These are phyloP conservation scores for Boletus sensibilis DNA, from an alignment of 768 basidiomycete genomes.

Conservation along the genomic window DNA sequence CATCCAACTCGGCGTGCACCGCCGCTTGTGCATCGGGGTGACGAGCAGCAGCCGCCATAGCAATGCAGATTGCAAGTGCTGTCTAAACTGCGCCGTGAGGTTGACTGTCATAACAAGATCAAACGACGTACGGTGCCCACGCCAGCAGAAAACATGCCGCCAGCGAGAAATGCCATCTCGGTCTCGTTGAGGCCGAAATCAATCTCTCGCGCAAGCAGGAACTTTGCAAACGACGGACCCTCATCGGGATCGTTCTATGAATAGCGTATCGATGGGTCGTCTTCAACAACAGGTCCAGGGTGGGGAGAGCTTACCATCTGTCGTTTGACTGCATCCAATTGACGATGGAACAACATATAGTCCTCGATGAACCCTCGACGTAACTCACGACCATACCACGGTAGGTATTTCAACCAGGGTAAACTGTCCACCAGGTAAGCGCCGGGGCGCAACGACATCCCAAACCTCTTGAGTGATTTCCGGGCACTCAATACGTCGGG, in stretches of 20 bases:
- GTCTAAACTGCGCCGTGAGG: constrained; percentile 28
- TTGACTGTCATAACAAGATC: not conserved
- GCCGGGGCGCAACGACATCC: constrained; percentile 26
- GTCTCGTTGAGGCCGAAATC: constrained; percentile 49
- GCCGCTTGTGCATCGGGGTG: constrained; percentile 47
- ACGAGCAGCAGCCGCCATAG: constrained; percentile 47
- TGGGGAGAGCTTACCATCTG: constrained; percentile 35
- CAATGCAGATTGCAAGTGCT: constrained; percentile 47
- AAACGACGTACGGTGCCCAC: constrained; percentile 42
- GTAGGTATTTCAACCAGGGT: constrained; percentile 44
- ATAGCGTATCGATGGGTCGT: not conserved
- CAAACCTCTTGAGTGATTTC: constrained; percentile 21
- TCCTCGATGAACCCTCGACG: constrained; percentile 51
- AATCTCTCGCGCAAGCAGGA: constrained; percentile 47
- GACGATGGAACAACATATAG: constrained; percentile 44
- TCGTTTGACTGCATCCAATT: constrained; percentile 42
- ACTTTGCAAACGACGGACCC: constrained; percentile 50
- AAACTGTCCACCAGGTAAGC: constrained; percentile 35
- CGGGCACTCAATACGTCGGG: constrained; percentile 21
- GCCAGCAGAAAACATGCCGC: constrained; percentile 57
- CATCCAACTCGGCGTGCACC: constrained; percentile 54
- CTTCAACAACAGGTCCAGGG: not conserved
- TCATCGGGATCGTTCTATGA: constrained; percentile 14
- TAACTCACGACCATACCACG: constrained; percentile 57
- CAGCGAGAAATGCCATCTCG: constrained; percentile 57